phyloP scores from a whole-genome alignment of 1,139 yeast species.

The Pichia sp. region DNA sequence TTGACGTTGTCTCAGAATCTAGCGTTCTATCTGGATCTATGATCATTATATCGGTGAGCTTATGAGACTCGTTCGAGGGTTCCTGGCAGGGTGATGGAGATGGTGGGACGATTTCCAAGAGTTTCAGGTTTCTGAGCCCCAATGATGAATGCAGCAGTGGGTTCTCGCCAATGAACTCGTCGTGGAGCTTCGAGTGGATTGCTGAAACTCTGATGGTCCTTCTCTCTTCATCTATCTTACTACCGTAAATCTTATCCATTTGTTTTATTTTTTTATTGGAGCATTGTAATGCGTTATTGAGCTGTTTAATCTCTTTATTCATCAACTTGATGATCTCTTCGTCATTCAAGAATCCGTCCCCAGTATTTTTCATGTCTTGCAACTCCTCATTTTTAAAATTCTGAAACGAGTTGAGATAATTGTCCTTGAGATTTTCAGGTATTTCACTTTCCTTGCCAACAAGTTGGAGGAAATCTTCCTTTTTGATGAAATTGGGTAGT shows the following conservation, averaged over 20 bases:
- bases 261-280: slow-evolving; percentile 16
- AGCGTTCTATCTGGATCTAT: no score
- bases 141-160: neutral
- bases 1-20: no score
- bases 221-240: slow-evolving; percentile 20
- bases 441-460: slow-evolving; percentile 5
- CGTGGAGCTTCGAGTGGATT: slow-evolving; percentile 9
- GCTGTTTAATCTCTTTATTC: slow-evolving; percentile 20
- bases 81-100: no score
- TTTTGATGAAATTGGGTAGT: slow-evolving; percentile 11
- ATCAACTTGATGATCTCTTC: slow-evolving; percentile 22
- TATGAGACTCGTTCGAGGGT: no score
- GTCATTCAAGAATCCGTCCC: slow-evolving; percentile 15
- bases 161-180: slow-evolving; percentile 12
- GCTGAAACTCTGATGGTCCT: slow-evolving; percentile 19
- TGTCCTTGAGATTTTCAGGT: slow-evolving; percentile 10
- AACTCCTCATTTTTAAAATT: slow-evolving; percentile 1
- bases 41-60: no score
- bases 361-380: neutral
- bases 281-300: slow-evolving; percentile 16
- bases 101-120: slow-evolving; percentile 2
- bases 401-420: slow-evolving; percentile 7
- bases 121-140: slow-evolving; percentile 5
- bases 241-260: slow-evolving; percentile 15
- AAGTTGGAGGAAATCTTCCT: slow-evolving; percentile 5